Evolutionary conservation across 371 early-diverging fungal genomes (phyloP), one percentile per base, ranked within the genome.

Genomic region (Saksenaea vasiformis): DNA sequence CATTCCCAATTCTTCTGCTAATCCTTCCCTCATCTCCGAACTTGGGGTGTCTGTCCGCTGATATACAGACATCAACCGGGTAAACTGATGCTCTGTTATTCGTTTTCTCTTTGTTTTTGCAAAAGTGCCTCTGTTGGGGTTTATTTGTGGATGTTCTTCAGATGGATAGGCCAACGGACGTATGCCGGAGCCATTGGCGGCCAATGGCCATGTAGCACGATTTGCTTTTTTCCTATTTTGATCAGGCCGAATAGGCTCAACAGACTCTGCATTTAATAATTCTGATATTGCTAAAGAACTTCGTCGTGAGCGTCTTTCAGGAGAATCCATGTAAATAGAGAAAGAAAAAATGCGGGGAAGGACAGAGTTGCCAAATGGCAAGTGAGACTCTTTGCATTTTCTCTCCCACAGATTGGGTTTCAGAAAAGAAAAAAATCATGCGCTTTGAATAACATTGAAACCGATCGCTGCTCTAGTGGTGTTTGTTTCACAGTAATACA

Each of bases 231-330:
- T 47, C 11, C 22, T 47, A 47, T 22, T 47, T 47, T 22, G 51
- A 22, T 47, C 60, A 38, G 41, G 60, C 13, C 27, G 60, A 19
- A 61, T 51, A 15, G 61, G 61, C 31, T 61, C 61, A n/a, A 61
- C 10, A 15, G 36, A 28, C 24, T 61, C 61, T 36, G 47, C 61
- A 37, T 61, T 61, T 26, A 61, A 36, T 26, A 61, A 14, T 19
- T 47, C 47, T n/a, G 61, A 61, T n/a, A 61, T 51, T 19, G 61
- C 51, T 19, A 61, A 54, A 31, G 61, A 53, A 35, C 53, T 19
- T 27, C 54, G 47, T 53, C 61, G 28, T 19, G 17, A 17, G 8
- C 53, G 43, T 43, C 38, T 47, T 13, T 34, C 58, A 38, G 34
- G 26, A n/a, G 22, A 35, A 58, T 58, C 22, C 58, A 58, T 58